These are phyloP conservation scores for Aspergillus avenaceus DNA, from an alignment of 495 filamentous ascomycete species.

Conservation along the genomic window DNA sequence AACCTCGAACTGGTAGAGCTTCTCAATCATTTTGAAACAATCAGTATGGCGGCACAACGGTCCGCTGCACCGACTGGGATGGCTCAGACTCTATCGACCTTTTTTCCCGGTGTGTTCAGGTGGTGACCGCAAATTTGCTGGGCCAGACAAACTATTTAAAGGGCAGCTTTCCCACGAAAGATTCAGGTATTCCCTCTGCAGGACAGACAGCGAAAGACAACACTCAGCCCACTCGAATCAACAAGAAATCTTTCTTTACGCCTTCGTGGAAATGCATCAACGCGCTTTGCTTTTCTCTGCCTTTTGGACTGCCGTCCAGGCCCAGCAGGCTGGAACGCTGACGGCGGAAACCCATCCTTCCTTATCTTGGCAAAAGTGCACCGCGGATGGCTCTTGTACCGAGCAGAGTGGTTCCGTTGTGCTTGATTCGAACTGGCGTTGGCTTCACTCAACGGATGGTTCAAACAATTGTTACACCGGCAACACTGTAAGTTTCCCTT, in stretches of 20 bases:
- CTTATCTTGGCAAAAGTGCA: slow-evolving; percentile 55
- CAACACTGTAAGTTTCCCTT: slow-evolving; percentile 28
- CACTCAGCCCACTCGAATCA: slow-evolving; percentile 2
- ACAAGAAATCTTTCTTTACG: neutral
- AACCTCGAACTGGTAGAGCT: slow-evolving; percentile 7
- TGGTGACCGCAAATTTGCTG: neutral
- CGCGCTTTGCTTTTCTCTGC: slow-evolving; percentile 32
- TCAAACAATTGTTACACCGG: slow-evolving; percentile 64
- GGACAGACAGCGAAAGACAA: slow-evolving; percentile 24
- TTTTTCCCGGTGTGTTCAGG: neutral
- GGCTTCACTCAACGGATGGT: slow-evolving; percentile 48
- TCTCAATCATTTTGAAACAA: slow-evolving; percentile 17
- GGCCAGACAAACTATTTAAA: slow-evolving; percentile 22
- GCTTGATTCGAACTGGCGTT: slow-evolving; percentile 65
- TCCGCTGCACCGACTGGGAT: slow-evolving; percentile 21
- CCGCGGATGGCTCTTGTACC: slow-evolving; percentile 47
- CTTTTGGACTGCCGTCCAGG: slow-evolving; percentile 21
- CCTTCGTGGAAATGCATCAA: slow-evolving; percentile 26
- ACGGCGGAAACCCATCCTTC: slow-evolving; percentile 58
- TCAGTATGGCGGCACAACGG: slow-evolving; percentile 20
- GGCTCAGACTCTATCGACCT: neutral
- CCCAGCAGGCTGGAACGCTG: slow-evolving; percentile 55
- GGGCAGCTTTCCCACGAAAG: neutral
- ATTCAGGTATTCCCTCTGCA: slow-evolving; percentile 26
- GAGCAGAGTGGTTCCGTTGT: slow-evolving; percentile 51